Percentiles rank a stretch among this genome's conserved stretches.
Evolutionary conservation across 2,329 filamentous ascomycete species (phyloP).

Genomic region (Myriosclerotinia curreyana): DNA sequence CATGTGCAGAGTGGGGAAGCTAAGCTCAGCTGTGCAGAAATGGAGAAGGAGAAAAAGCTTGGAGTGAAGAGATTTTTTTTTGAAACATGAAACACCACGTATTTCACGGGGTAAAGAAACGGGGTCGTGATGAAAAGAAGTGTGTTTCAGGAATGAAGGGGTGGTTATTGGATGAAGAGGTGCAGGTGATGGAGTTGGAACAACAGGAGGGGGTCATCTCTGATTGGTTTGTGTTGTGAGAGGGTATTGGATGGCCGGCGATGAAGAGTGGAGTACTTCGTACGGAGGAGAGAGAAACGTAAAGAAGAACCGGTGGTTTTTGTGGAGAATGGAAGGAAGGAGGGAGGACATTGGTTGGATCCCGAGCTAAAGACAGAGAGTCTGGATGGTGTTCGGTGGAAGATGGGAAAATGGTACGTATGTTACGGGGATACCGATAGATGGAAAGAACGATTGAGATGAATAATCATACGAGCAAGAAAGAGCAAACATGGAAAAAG

Average conservation of each 20-base stretch:
- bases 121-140: slow-evolving; percentile 1
- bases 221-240: neutral
- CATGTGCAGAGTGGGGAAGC: neutral
- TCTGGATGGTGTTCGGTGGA: neutral
- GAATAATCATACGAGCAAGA: neutral
- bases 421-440: neutral
- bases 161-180: slow-evolving; percentile 5
- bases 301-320: slow-evolving; percentile 1
- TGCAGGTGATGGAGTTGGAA: neutral
- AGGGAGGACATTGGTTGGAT: neutral
- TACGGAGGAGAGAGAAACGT: neutral
- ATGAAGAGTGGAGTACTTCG: neutral
- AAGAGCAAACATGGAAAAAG: slow-evolving; percentile 7
- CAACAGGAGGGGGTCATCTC: neutral
- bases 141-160: slow-evolving; percentile 6
- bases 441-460: neutral
- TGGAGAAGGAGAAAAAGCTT: neutral
- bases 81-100: slow-evolving; percentile 20
- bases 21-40: neutral
- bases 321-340: neutral
- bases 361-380: neutral
- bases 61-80: slow-evolving; percentile 4
- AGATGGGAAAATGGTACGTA: neutral
- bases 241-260: neutral
- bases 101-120: slow-evolving; percentile 10